Evolutionary conservation across 192 early-diverging fungal genomes (phyloP).

Genomic region (Linnemannia zychae): DNA sequence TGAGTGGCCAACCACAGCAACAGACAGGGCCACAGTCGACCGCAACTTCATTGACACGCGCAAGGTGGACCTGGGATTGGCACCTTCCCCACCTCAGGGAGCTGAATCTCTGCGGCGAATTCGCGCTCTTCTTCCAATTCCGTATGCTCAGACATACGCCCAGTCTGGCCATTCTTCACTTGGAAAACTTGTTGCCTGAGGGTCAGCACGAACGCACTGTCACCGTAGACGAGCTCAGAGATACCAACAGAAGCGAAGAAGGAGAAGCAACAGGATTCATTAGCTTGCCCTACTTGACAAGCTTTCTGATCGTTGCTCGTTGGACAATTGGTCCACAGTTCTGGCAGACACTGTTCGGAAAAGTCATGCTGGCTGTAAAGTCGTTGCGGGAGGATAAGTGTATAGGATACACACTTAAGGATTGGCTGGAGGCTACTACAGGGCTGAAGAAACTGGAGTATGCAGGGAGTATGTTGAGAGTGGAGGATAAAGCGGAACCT

Average conservation of each 20-base stretch:
- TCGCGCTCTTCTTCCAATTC: neutral
- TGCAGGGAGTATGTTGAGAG: neutral
- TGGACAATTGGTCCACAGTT: neutral
- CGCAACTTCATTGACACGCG: neutral
- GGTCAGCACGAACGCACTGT: neutral
- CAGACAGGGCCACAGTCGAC: neutral
- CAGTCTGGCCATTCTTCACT: neutral
- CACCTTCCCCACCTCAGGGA: neutral
- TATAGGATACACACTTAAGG: neutral
- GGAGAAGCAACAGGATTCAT: neutral
- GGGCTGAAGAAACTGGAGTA: neutral
- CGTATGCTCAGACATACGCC: neutral
- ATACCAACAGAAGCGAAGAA: neutral
- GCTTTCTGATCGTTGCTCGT: neutral
- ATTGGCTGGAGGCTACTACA: neutral
- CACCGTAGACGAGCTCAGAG: neutral
- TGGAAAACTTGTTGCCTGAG: neutral
- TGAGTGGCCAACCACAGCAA: neutral
- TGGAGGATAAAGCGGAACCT: neutral
- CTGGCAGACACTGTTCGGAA: neutral
- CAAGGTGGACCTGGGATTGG: slow-evolving; percentile 14
- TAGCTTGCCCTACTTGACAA: neutral
- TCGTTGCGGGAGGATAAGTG: neutral
- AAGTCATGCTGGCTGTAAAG: neutral
- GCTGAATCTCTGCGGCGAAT: neutral